Percentiles rank a stretch among this genome's conserved stretches.
Evolutionary conservation across 257 asterid species (phyloP).

Genomic region (Mitragyna speciosa): DNA sequence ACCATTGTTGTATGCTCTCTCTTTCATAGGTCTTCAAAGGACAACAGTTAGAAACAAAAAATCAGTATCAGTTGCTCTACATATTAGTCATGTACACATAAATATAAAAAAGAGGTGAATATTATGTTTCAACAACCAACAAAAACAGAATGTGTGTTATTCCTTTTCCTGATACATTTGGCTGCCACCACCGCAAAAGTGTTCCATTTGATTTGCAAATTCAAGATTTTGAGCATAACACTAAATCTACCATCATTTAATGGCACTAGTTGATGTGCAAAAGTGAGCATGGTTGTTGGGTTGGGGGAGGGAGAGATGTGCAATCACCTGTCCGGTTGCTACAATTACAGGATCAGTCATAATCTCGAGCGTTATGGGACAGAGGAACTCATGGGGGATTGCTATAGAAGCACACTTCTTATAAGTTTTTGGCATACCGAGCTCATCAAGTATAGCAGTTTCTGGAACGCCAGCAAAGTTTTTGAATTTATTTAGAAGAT

Average conservation of each 20-base stretch:
- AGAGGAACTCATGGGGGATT: constrained; percentile 78
- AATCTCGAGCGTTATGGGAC: constrained; percentile 84
- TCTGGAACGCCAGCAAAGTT: constrained; percentile 50
- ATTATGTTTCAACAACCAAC: not conserved
- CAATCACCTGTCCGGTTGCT: constrained; percentile 80
- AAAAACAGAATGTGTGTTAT: not conserved
- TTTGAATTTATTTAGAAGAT: constrained; percentile 60
- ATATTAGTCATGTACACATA: not conserved
- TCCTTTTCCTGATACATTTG: no score
- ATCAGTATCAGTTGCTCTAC: not conserved
- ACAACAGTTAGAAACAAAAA: not conserved
- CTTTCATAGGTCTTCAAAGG: constrained; percentile 74
- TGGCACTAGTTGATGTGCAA: not conserved
- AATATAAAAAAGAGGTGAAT: no score
- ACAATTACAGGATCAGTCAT: constrained; percentile 91
- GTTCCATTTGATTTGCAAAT: not conserved
- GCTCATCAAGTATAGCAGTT: constrained; percentile 25
- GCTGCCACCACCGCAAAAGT: not conserved
- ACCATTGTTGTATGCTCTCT: constrained; percentile 75
- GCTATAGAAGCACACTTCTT: constrained; percentile 30
- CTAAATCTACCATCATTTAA: not conserved
- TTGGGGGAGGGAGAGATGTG: not conserved
- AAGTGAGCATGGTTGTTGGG: not conserved
- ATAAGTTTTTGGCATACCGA: constrained; percentile 27
- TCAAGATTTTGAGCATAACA: not conserved